These are phyloP conservation scores for Mortierella sp. DNA, from an alignment of 371 early-diverging fungal species.

Conservation along the genomic window DNA sequence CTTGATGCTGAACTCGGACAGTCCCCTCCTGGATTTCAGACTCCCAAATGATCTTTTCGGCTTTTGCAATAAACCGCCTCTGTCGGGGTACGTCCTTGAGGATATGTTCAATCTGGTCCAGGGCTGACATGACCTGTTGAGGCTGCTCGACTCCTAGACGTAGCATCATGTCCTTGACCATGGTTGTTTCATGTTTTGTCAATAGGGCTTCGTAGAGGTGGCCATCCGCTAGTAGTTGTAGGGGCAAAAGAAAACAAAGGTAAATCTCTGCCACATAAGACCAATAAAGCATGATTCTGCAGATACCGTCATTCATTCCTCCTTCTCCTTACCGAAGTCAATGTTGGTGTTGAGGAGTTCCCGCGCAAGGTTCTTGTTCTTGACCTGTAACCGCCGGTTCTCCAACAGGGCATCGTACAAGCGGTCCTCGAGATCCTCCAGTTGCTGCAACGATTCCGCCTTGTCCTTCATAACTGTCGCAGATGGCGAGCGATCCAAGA, in stretches of 20 bases:
- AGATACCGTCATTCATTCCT: background rate
- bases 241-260: background rate
- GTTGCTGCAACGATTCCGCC: background rate
- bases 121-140: conserved; percentile 23
- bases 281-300: background rate
- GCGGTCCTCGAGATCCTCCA: conserved; percentile 20
- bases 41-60: conserved; percentile 48
- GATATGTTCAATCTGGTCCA: conserved; percentile 27
- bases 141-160: conserved; percentile 25
- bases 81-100: conserved; percentile 25
- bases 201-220: background rate
- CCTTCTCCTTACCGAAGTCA: conserved; percentile 14
- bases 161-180: conserved; percentile 23
- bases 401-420: conserved; percentile 26
- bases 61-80: conserved; percentile 35
- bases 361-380: conserved; percentile 27
- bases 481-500: background rate
- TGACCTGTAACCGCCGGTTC: conserved; percentile 26
- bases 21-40: conserved; percentile 35
- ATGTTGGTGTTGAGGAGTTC: conserved; percentile 16
- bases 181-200: conserved; percentile 12
- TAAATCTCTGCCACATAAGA: background rate
- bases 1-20: conserved; percentile 27
- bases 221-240: conserved; percentile 5
- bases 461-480: background rate